Evolutionary conservation across 768 basidiomycete genomes (phyloP), one percentile per base, ranked within the genome.

Genomic region (Phlegmacium glaucopus): DNA sequence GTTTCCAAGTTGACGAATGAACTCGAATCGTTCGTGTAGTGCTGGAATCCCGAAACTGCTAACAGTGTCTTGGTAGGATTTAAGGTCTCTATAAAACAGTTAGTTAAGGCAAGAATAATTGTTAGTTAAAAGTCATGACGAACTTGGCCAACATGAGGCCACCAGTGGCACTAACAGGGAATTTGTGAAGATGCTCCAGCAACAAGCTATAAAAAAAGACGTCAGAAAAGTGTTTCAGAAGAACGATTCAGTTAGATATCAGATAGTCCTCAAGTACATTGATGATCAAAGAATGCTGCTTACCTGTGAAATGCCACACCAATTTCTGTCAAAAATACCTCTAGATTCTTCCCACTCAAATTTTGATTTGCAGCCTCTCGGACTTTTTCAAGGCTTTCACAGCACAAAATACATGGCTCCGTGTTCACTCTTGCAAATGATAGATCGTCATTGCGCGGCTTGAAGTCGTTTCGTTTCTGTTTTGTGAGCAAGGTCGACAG

Each of bases 91-190:
- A 62, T 22, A 35, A 42, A 40, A 18, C 17, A 42, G 4, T 41
- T 32, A 25, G n/a, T 45, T 30, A 22, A 47, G 38, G 15, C 18
- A 7, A 16, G 16, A 6, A 43, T 30, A 22, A 9, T 22, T 22
- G 3, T 16, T 42, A 27, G 32, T 9, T 39, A 30, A 9, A 41
- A 13, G 38, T 28, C 26, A n/a, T n/a, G 15, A 72, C 83, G 50
- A 54, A 94, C 94, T 98, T 99, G 17, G 96, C 95, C 34, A 99
- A 84, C 91, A 98, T 95, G 43, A 99, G 72, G 12, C 95, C 96
- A 35, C 96, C 96, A 1, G 94, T 93, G 1, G 94, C 94, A 55
- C 87, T 96, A 44, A 99, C 94, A 2, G 93, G 90, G 70, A 97
- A 98, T 68, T 92, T 97, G 60, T 89, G 87, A 47, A 96, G 75